A percentile compares a stretch with the other conserved stretches of the same genome.
Evolutionary conservation across 1,139 yeast species (phyloP).

Genomic region (Yueomyces sp.): DNA sequence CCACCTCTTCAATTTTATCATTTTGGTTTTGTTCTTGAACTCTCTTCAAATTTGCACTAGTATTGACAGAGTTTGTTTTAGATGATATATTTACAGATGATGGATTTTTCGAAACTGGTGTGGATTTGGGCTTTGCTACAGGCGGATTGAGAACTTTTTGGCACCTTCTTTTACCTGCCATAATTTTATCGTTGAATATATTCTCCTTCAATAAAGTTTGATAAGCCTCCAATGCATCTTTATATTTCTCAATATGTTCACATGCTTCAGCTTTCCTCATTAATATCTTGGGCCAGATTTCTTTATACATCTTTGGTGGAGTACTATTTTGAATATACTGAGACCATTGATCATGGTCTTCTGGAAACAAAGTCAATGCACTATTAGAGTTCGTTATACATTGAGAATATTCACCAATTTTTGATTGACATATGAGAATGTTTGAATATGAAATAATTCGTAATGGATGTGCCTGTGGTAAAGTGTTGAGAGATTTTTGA

Average conservation of each 20-base stretch:
- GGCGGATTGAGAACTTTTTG: conserved; percentile 48
- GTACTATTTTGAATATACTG: conserved; percentile 28
- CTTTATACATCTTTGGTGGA: conserved; percentile 46
- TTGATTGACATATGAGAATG: conserved; percentile 55
- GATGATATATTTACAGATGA: conserved; percentile 1
- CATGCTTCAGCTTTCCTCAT: conserved; percentile 69
- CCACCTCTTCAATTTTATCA: conserved; percentile 40
- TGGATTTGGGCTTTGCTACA: conserved; percentile 6
- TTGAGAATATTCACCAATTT: conserved; percentile 61
- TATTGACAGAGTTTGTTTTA: conserved; percentile 13
- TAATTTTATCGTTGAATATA: conserved; percentile 43
- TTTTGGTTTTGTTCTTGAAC: conserved; percentile 25
- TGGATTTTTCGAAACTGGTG: neutral
- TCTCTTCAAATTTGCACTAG: conserved; percentile 8
- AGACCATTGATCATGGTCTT: conserved; percentile 20
- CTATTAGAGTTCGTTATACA: conserved; percentile 42
- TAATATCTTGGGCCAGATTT: conserved; percentile 62
- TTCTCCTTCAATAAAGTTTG: conserved; percentile 55
- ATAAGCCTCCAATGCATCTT: conserved; percentile 52
- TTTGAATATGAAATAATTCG: conserved; percentile 65
- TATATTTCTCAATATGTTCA: conserved; percentile 63
- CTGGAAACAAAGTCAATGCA: conserved; percentile 49
- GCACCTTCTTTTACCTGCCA: conserved; percentile 81
- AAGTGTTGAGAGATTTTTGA: conserved; percentile 42
- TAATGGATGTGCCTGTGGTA: conserved; percentile 57